Evolutionary conservation across 177 flowering plant species (phyloP).

Genomic region (Tripterygium wilfordii): DNA sequence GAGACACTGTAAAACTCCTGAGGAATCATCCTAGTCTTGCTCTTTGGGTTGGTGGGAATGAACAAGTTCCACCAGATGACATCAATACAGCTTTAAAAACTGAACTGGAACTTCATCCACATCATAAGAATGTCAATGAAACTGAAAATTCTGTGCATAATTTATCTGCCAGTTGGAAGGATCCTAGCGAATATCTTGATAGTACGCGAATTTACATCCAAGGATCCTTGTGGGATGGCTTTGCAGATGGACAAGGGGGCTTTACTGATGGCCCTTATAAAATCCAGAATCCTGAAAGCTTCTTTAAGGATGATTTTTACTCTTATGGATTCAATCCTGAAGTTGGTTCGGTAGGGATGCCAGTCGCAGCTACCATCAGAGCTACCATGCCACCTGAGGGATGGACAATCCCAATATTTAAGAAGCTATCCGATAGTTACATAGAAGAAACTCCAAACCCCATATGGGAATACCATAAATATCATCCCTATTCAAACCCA

Average conservation of each 20-base stretch:
- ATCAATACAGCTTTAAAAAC: constrained; percentile 67
- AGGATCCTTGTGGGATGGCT: constrained; percentile 99
- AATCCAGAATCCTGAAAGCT: constrained; percentile 87
- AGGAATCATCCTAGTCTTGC: constrained; percentile 97
- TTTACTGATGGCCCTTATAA: constrained; percentile 94
- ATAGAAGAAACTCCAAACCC: constrained; percentile 83
- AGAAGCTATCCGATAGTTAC: constrained; percentile 50
- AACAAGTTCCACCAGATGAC: constrained; percentile 87
- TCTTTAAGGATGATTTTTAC: constrained; percentile 75
- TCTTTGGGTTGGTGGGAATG: constrained; percentile 99
- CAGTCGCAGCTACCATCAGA: constrained; percentile 92
- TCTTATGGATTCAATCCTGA: constrained; percentile 94
- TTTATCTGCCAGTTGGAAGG: constrained; percentile 15
- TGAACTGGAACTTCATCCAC: constrained; percentile 75
- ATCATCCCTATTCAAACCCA: constrained; percentile 93
- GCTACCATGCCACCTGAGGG: constrained; percentile 96
- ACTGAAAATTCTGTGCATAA: constrained; percentile 17
- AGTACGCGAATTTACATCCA: constrained; percentile 83
- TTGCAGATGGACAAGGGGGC: constrained; percentile 85
- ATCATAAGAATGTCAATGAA: constrained; percentile 26
- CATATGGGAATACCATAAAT: constrained; percentile 91
- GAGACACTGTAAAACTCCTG: constrained; percentile 92
- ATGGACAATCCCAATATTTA: constrained; percentile 83
- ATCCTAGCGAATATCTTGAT: constrained; percentile 93
- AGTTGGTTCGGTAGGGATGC: constrained; percentile 96